Conservation (phyloP, 1,284 basidiomycete species). For the Leccinum fallax region DNA sequence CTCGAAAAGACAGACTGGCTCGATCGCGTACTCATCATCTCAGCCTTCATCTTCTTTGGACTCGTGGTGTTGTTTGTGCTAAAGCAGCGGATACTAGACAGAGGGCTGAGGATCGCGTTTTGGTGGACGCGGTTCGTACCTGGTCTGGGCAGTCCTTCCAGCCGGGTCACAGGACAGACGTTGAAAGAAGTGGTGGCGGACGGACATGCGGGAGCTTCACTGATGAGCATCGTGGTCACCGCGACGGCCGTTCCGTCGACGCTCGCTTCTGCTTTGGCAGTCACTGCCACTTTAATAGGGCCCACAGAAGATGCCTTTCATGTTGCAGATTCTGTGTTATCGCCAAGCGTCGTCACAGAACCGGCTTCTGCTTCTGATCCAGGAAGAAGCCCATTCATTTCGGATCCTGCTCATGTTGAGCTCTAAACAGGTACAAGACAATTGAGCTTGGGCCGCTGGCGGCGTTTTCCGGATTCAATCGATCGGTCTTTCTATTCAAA, state of each 20-base stretch:
- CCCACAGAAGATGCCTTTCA: not conserved
- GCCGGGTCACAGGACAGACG: slow-evolving; percentile 1
- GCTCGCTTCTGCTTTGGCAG: slow-evolving; percentile 16
- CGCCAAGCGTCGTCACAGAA: slow-evolving; percentile 2
- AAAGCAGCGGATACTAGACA: slow-evolving; percentile 83
- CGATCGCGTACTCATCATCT: slow-evolving; percentile 84
- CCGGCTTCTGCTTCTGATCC: not conserved
- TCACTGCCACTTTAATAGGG: slow-evolving; percentile 6
- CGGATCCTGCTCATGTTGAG: slow-evolving; percentile 20
- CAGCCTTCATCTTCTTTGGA: slow-evolving; percentile 79
- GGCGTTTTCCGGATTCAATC: not conserved
- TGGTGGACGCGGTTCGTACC: slow-evolving; percentile 82
- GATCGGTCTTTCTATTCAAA: not conserved
- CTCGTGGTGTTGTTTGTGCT: slow-evolving; percentile 85
- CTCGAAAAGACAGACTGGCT: slow-evolving; percentile 89
- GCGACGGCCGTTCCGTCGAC: slow-evolving; percentile 11
- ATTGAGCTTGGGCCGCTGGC: not conserved
- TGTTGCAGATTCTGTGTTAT: slow-evolving; percentile 3
- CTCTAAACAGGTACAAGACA: slow-evolving; percentile 16
- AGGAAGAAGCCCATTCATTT: not conserved
- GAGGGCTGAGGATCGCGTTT: slow-evolving; percentile 66
- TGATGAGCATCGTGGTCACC: slow-evolving; percentile 13
- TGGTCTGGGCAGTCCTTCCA: slow-evolving; percentile 6
- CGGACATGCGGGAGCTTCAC: not conserved
- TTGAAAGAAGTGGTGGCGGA: slow-evolving; percentile 17